A percentile compares a stretch with the other conserved stretches of the same genome.
Conservation (phyloP, 768 basidiomycete genomes). For the Collybia sordida region DNA sequence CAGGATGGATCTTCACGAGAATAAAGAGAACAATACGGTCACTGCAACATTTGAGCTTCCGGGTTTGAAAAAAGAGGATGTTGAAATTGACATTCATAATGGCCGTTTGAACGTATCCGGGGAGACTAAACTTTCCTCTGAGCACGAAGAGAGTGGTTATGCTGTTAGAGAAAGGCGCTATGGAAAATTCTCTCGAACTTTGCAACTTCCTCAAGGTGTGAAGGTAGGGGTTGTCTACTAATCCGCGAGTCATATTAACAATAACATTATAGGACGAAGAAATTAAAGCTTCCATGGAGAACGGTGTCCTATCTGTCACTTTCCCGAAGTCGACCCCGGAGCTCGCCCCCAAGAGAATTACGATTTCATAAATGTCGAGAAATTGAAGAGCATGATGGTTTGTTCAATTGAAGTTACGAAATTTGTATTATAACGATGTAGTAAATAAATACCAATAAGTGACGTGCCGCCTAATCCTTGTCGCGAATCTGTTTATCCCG, state of each 20-base stretch:
- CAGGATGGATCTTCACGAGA: slow-evolving; percentile 51
- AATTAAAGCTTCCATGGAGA: slow-evolving; percentile 46
- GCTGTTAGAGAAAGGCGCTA: slow-evolving; percentile 44
- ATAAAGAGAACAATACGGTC: slow-evolving; percentile 36
- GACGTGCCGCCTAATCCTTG: background rate
- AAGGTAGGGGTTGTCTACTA: slow-evolving; percentile 30
- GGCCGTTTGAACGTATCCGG: slow-evolving; percentile 48
- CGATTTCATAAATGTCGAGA: slow-evolving; percentile 17
- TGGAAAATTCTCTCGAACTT: slow-evolving; percentile 47
- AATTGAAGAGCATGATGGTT: no score
- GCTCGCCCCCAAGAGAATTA: slow-evolving; percentile 42
- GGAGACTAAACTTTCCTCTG: slow-evolving; percentile 29
- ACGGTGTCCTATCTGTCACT: slow-evolving; percentile 44
- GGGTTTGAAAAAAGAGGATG: slow-evolving; percentile 47
- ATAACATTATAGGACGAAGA: slow-evolving; percentile 33
- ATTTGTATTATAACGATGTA: background rate
- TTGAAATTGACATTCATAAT: slow-evolving; percentile 47
- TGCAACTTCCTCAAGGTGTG: slow-evolving; percentile 47
- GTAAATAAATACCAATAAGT: slow-evolving; percentile 3
- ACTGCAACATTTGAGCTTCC: slow-evolving; percentile 58
- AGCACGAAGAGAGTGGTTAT: slow-evolving; percentile 35
- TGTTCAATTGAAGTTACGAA: no score
- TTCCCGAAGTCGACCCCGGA: slow-evolving; percentile 48
- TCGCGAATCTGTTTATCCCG: background rate
- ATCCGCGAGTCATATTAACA: background rate